A percentile compares a stretch with the other conserved stretches of the same genome.
Conservation (phyloP, 352 stramenopile genomes). For the Pythium oligandrum region DNA sequence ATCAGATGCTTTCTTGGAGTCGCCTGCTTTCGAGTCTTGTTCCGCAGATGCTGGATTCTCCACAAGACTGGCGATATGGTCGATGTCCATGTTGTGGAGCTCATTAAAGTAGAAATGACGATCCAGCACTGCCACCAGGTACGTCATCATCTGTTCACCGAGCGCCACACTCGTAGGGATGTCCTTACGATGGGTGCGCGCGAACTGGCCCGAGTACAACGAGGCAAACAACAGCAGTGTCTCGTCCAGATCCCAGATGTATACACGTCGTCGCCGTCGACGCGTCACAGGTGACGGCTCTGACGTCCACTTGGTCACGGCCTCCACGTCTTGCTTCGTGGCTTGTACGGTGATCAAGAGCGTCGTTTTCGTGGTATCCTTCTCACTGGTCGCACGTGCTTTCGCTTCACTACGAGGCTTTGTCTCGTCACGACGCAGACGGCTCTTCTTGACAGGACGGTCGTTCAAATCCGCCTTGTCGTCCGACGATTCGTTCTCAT, state of each 20-base stretch:
- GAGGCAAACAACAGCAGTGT: slow-evolving; percentile 80
- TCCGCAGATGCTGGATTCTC: neutral
- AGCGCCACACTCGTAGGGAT: slow-evolving; percentile 50
- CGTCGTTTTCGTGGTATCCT: too few species aligned
- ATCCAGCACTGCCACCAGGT: slow-evolving; percentile 74
- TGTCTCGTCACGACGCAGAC: too few species aligned
- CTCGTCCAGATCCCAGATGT: slow-evolving; percentile 84
- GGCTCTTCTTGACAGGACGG: slow-evolving; percentile 12
- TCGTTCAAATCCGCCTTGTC: neutral
- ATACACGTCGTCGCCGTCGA: slow-evolving; percentile 30
- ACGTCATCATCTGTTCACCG: slow-evolving; percentile 84
- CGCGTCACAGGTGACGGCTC: neutral
- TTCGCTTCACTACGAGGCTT: too few species aligned
- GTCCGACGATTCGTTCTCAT: neutral
- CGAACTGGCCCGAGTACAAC: slow-evolving; percentile 71
- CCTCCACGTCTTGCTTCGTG: too few species aligned
- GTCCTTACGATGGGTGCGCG: slow-evolving; percentile 54
- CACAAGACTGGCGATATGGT: slow-evolving; percentile 43
- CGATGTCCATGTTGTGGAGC: slow-evolving; percentile 63
- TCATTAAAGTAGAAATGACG: slow-evolving; percentile 83
- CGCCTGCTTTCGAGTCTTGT: too few species aligned
- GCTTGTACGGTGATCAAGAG: too few species aligned
- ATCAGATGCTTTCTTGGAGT: too few species aligned
- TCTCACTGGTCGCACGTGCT: too few species aligned
- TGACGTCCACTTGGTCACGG: too few species aligned